Evolutionary conservation across 352 stramenopile genomes (phyloP), one percentile per base, ranked within the genome.

Genomic region (Phytopythium kandeliae): DNA sequence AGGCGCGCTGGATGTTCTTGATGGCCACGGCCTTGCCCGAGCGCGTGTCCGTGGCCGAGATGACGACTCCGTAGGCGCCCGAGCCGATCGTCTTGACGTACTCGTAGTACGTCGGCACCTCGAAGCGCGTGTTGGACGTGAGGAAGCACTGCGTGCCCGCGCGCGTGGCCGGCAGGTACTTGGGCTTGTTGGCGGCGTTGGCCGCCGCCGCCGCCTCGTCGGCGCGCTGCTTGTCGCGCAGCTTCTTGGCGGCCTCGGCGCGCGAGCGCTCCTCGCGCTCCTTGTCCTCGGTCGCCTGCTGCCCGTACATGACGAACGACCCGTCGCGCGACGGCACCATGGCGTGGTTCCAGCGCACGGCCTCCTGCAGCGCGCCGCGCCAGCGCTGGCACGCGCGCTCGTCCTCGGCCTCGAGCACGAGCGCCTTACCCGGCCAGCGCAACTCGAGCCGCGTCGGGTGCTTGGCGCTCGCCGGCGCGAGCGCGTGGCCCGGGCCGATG

Each of bases 1-100:
- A 92, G 0, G 78, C 90, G 53, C 85, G 85, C 21, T 78, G 78
- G 44, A 92, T 82, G 56, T 92, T 92, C 57, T 92, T 92, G 62
- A 92, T 90, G 21, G 81, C 81, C 4, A 92, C 78, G 12, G 81
- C 85, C 44, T 90, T 89, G 48, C 81, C 81, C 31, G 76, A 86
- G 36, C 88, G 65, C 66, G 88, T 76, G 63, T 92, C 81, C 35
- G 71, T 88, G 16, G 78, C 81, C 33, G 81, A 78, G 54, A 92
- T 89, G 10, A 92, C 81, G 6, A 90, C 73, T 15, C 81, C 78
- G 49, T 92, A 92, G 12, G 81, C 81, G 19, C 81, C 81, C 45
- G 90, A 76, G 15, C 81, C 81, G 48, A 90, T 89, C 4, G 81
- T 77, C 11, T 78, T 74, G 57, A 92, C 90, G 11, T 90, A 63